Conservation (phyloP, 2,329 filamentous ascomycete genomes). For the Hymenoscyphus repandus region DNA sequence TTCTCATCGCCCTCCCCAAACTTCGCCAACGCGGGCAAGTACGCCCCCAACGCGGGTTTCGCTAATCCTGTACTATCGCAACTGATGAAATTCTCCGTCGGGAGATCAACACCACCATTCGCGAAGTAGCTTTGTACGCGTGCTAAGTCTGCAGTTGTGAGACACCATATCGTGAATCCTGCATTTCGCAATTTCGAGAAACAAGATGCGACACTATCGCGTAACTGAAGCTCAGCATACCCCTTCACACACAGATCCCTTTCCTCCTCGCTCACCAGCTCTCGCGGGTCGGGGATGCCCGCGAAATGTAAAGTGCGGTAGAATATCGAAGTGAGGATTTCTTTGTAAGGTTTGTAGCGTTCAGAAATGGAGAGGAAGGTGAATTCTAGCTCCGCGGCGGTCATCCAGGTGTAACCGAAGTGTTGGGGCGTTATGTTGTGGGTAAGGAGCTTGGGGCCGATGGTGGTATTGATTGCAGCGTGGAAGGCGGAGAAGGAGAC, state of each 20-base stretch:
- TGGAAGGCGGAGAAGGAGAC: conserved; percentile 42
- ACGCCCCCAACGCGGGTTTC: conserved; percentile 45
- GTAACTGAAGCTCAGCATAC: conserved; percentile 34
- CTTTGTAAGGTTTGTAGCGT: conserved; percentile 38
- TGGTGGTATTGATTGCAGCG: conserved; percentile 35
- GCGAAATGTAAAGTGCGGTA: conserved; percentile 42
- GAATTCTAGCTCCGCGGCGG: conserved; percentile 43
- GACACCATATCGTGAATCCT: conserved; percentile 48
- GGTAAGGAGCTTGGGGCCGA: conserved; percentile 37
- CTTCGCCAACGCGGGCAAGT: conserved; percentile 38
- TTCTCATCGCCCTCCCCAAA: conserved; percentile 35
- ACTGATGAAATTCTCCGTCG: conserved; percentile 43
- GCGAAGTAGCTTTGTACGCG: conserved; percentile 49
- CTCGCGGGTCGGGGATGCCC: conserved; percentile 38
- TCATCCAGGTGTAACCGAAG: conserved; percentile 43
- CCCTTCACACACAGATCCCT: conserved; percentile 35
- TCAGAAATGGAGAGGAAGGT: conserved; percentile 43
- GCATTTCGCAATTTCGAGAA: conserved; percentile 38
- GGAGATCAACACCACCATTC: conserved; percentile 44
- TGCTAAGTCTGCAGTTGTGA: conserved; percentile 46
- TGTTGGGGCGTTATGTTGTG: conserved; percentile 37
- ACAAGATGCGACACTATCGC: conserved; percentile 38
- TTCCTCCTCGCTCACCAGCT: conserved; percentile 39
- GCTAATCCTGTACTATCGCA: conserved; percentile 45
- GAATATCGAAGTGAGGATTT: conserved; percentile 41